Evolutionary conservation across 768 basidiomycete species (phyloP).

Genomic region (Amanita rubescens): DNA sequence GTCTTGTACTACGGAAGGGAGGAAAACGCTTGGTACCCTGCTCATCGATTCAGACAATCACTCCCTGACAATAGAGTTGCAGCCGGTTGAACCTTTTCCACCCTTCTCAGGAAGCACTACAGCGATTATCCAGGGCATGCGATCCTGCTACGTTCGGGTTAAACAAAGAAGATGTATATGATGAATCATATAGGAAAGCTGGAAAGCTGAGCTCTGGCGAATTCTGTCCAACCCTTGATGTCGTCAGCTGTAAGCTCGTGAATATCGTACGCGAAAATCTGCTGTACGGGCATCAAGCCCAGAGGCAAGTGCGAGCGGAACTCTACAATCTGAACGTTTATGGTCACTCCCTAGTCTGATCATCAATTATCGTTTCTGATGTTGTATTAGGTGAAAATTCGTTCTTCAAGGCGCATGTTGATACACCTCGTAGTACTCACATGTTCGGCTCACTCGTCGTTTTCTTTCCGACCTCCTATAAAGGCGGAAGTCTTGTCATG

Average conservation of each 20-base stretch:
- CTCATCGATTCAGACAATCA: not conserved
- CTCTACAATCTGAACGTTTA: conserved; percentile 33
- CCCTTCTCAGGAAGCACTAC: not conserved
- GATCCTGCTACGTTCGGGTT: conserved; percentile 19
- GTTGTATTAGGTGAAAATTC: too few relatives aligned
- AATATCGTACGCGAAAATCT: conserved; percentile 6
- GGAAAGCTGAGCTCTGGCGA: conserved; percentile 15
- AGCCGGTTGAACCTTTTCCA: not conserved
- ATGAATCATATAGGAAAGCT: conserved; percentile 22
- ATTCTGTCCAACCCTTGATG: conserved; percentile 12
- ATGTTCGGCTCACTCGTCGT: conserved; percentile 50
- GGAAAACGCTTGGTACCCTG: not conserved
- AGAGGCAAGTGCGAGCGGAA: conserved; percentile 8
- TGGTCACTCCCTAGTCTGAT: not conserved
- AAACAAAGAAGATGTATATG: conserved; percentile 17
- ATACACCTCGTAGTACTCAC: conserved; percentile 32
- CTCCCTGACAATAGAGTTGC: not conserved
- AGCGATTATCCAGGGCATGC: conserved; percentile 11
- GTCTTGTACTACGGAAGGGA: not conserved
- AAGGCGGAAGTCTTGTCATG: conserved; percentile 37
- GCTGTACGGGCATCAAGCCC: conserved; percentile 10
- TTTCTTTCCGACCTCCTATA: conserved; percentile 36
- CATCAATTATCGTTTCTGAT: too few relatives aligned
- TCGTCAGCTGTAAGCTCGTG: conserved; percentile 5
- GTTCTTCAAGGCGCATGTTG: conserved; percentile 13